A percentile compares a stretch with the other conserved stretches of the same genome.
These are phyloP conservation scores for Trichoderma polysporum DNA, from an alignment of 2,329 filamentous ascomycete genomes.

Conservation along the genomic window DNA sequence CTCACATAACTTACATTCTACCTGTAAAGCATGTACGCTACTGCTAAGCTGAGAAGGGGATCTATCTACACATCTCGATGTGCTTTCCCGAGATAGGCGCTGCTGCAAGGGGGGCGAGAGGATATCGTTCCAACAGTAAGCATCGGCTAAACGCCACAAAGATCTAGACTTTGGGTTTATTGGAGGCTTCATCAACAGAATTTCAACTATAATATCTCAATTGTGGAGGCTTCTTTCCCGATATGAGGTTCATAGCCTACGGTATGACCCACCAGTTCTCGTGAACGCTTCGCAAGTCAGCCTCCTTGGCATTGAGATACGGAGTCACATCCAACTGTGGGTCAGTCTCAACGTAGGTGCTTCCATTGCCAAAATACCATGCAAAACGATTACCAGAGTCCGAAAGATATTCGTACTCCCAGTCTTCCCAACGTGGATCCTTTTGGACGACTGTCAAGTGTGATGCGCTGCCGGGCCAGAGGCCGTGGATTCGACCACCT, in stretches of 20 bases:
- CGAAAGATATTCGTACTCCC: conserved; percentile 48
- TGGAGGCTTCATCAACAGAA: neutral
- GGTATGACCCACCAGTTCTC: conserved; percentile 65
- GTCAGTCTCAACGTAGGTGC: conserved; percentile 58
- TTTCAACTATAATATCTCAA: neutral
- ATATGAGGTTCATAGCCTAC: conserved; percentile 21
- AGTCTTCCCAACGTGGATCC: conserved; percentile 58
- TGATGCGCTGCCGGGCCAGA: conserved; percentile 68
- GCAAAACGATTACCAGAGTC: conserved; percentile 52
- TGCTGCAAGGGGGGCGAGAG: neutral
- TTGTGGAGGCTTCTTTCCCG: neutral
- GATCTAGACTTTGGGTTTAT: neutral
- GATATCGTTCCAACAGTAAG: neutral
- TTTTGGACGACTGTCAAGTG: conserved; percentile 59
- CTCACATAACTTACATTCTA: neutral
- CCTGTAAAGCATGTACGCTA: neutral
- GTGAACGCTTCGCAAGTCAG: conserved; percentile 62
- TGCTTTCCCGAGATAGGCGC: conserved; percentile 2
- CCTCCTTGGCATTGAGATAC: conserved; percentile 57
- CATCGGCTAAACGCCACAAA: conserved; percentile 5
- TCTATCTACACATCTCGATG: neutral
- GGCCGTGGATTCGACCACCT: conserved; percentile 62
- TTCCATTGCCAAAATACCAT: conserved; percentile 68
- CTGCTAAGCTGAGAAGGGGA: neutral
- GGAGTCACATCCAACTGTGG: conserved; percentile 59